Percentiles rank a stretch among this genome's conserved stretches.
These are phyloP conservation scores for Nasturtium officinale DNA, from an alignment of 345 rosid species.

Conservation along the genomic window DNA sequence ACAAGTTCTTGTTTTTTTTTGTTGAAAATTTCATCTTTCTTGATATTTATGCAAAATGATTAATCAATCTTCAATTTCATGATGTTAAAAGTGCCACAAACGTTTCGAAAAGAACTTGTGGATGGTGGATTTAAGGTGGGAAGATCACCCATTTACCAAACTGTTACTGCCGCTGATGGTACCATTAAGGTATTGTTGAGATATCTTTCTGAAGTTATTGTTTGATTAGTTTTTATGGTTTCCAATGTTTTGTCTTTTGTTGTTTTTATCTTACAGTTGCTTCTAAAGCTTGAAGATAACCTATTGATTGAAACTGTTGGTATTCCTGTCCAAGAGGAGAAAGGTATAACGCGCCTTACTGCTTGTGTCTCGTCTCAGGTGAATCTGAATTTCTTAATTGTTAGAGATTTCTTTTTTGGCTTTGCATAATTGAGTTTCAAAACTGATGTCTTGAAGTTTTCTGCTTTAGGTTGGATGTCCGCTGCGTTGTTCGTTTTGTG, in stretches of 20 bases:
- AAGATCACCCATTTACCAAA: conserved; percentile 64
- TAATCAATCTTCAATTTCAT: background rate
- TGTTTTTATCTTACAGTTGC: conserved; percentile 52
- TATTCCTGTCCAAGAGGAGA: conserved; percentile 80
- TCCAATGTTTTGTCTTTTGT: conserved; percentile 1
- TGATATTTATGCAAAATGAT: background rate
- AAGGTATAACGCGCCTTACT: conserved; percentile 84
- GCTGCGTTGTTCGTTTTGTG: conserved; percentile 94
- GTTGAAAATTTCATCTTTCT: conserved; percentile 1
- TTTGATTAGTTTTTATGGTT: conserved; percentile 8
- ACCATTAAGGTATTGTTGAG: conserved; percentile 72
- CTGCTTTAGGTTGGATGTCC: conserved; percentile 90
- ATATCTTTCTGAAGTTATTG: conserved; percentile 9
- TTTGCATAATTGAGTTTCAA: background rate
- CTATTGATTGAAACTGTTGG: conserved; percentile 96
- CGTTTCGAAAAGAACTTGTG: conserved; percentile 76
- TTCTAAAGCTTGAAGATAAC: conserved; percentile 82
- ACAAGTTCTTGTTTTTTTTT: background rate
- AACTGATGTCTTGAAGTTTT: conserved; percentile 26
- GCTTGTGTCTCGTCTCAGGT: conserved; percentile 98
- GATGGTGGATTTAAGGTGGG: conserved; percentile 90
- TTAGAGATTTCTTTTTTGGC: conserved; percentile 18
- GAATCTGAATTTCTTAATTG: conserved; percentile 3
- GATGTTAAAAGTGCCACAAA: conserved; percentile 65
- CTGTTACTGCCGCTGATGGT: conserved; percentile 90